These are phyloP conservation scores for Tetrahymena thermophila DNA, from an alignment of 73 alveolate species.

Conservation along the genomic window DNA sequence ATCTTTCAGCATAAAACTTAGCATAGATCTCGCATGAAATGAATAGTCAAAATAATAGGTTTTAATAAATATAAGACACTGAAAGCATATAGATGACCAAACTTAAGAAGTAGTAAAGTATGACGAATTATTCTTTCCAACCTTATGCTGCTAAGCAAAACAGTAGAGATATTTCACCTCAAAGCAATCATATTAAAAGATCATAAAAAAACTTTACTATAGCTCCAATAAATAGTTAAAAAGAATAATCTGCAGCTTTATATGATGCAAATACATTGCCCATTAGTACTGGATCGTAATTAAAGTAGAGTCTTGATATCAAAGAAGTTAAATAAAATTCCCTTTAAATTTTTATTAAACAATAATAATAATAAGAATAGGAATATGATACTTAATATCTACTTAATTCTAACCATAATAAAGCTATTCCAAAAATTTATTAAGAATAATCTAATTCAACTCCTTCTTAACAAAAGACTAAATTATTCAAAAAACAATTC, in stretches of 20 bases:
- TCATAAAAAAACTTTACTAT: not conserved
- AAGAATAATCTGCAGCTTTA: not conserved
- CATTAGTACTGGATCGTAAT: not conserved
- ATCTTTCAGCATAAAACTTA: not conserved
- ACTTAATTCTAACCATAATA: not conserved
- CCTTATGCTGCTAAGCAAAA: not conserved
- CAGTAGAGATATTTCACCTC: not conserved
- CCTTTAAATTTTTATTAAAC: not conserved
- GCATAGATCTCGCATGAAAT: not conserved
- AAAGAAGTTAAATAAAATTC: not conserved
- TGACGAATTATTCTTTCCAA: not conserved
- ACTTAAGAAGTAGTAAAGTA: not conserved
- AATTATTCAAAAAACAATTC: not conserved
- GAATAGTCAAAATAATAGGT: no score
- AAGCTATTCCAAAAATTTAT: not conserved
- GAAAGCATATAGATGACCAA: not conserved
- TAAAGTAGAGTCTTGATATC: not conserved
- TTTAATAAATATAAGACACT: not conserved
- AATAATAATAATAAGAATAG: no score
- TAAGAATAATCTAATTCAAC: not conserved
- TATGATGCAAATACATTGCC: not conserved
- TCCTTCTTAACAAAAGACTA: not conserved
- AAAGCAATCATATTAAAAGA: not conserved
- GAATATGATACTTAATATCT: not conserved
- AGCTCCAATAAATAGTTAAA: not conserved